Conservation (phyloP, 257 asterid species). For the Solanum paucissectum region DNA sequence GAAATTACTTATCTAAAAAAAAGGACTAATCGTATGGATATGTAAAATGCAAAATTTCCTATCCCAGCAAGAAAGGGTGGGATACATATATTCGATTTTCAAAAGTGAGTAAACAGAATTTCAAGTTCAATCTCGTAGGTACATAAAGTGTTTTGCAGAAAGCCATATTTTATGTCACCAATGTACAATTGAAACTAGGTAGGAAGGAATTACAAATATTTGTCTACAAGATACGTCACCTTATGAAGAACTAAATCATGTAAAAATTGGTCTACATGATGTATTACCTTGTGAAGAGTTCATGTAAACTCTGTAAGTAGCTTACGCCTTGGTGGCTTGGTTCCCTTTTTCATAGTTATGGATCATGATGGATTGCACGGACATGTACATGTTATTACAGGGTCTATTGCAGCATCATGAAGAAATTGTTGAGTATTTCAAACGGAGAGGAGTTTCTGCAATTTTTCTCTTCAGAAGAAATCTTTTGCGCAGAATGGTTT, state of each 20-base stretch:
- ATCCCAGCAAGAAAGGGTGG: neutral
- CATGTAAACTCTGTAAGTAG: neutral
- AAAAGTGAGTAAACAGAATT: neutral
- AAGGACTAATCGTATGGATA: neutral
- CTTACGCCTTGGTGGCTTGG: neutral
- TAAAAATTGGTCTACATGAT: neutral
- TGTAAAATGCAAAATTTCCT: neutral
- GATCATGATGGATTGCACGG: neutral
- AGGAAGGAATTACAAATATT: neutral
- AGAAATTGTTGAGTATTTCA: constrained; percentile 71
- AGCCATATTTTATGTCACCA: neutral
- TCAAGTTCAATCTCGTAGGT: neutral
- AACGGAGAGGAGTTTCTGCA: constrained; percentile 63
- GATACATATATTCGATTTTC: neutral
- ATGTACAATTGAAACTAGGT: neutral
- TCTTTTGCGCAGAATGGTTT: constrained; percentile 76
- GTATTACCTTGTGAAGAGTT: neutral
- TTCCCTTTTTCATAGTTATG: neutral
- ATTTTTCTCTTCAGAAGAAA: constrained; percentile 88
- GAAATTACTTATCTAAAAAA: neutral
- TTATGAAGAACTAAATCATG: neutral
- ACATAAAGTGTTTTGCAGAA: neutral
- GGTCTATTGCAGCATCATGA: constrained; percentile 75
- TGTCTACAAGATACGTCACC: neutral
- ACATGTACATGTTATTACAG: constrained; percentile 30